Conservation (phyloP, 83 land plant genomes). For the Picea abies region DNA sequence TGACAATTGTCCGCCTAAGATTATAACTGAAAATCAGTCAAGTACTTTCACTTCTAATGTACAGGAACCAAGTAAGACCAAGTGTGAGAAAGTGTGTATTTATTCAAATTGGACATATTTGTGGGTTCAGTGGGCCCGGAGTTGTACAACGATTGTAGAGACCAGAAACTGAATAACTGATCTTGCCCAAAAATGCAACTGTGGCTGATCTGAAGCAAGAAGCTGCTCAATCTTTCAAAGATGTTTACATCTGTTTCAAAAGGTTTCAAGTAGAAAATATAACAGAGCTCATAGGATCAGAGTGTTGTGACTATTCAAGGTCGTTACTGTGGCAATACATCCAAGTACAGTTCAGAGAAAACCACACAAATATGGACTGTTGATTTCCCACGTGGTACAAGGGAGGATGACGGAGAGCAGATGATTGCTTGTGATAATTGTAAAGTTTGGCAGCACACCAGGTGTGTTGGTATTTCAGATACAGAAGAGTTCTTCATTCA, state of each 20-base stretch:
- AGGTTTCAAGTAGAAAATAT: conserved; percentile 52
- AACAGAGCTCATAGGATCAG: conserved; percentile 35
- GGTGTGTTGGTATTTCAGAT: conserved; percentile 45
- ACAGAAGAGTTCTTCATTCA: too few species aligned
- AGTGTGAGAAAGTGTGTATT: conserved; percentile 1
- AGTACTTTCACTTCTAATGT: too few species aligned
- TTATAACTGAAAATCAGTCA: too few species aligned
- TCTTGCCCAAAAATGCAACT: conserved; percentile 51
- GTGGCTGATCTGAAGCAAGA: conserved; percentile 56
- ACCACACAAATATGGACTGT: conserved; percentile 62
- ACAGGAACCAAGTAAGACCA: not conserved
- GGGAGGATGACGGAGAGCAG: conserved; percentile 78
- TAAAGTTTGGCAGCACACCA: conserved; percentile 68
- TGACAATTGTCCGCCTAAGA: not conserved
- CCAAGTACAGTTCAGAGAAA: conserved; percentile 52
- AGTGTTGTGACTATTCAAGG: conserved; percentile 37
- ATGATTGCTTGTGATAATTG: conserved; percentile 72
- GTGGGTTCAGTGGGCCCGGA: conserved; percentile 13
- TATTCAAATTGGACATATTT: conserved; percentile 21
- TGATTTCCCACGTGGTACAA: conserved; percentile 62
- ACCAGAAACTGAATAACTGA: conserved; percentile 40
- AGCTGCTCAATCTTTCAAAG: conserved; percentile 49
- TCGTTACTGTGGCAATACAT: conserved; percentile 25
- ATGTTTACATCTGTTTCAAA: conserved; percentile 49
- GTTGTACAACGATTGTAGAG: conserved; percentile 3